These are phyloP conservation scores for Lizonia empirigonia DNA, from an alignment of 2,329 filamentous ascomycete species.

Conservation along the genomic window DNA sequence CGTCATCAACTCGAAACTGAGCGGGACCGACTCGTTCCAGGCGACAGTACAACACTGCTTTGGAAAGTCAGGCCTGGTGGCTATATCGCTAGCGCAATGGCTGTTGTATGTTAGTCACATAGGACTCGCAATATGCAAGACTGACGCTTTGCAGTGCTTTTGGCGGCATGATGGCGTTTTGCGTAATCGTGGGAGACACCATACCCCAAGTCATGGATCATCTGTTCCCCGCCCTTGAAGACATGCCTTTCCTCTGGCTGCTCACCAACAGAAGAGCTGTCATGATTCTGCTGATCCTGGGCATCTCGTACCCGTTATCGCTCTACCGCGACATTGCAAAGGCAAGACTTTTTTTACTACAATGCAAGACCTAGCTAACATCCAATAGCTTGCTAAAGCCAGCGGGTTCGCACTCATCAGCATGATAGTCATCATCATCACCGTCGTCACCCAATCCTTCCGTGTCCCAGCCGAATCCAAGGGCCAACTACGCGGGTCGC, in stretches of 20 bases:
- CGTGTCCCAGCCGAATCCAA: slow-evolving; percentile 72
- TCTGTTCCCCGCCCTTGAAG: slow-evolving; percentile 75
- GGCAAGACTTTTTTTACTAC: slow-evolving; percentile 39
- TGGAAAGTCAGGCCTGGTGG: slow-evolving; percentile 82
- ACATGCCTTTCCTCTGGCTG: slow-evolving; percentile 78
- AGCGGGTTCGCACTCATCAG: slow-evolving; percentile 90
- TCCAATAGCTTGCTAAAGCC: slow-evolving; percentile 82
- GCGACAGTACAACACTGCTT: slow-evolving; percentile 96
- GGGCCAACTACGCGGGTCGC: slow-evolving; percentile 71
- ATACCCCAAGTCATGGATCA: slow-evolving; percentile 89
- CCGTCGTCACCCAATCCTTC: slow-evolving; percentile 83
- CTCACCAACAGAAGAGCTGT: slow-evolving; percentile 80
- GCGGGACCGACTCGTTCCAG: slow-evolving; percentile 91
- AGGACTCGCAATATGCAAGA: background rate
- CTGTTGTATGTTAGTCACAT: slow-evolving; percentile 66
- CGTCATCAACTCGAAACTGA: slow-evolving; percentile 96
- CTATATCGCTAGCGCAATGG: slow-evolving; percentile 93
- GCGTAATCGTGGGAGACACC: slow-evolving; percentile 94
- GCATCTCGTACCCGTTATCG: slow-evolving; percentile 87
- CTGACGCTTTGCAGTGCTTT: slow-evolving; percentile 67
- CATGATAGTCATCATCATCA: slow-evolving; percentile 88
- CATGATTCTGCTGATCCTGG: slow-evolving; percentile 85
- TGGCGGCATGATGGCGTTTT: slow-evolving; percentile 97
- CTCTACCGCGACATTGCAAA: slow-evolving; percentile 97
- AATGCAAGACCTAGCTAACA: slow-evolving; percentile 40